Percentiles rank a stretch among this genome's conserved stretches.
Evolutionary conservation across 176 grass and related monocot species (phyloP).

Genomic region (Eragrostis curvula): DNA sequence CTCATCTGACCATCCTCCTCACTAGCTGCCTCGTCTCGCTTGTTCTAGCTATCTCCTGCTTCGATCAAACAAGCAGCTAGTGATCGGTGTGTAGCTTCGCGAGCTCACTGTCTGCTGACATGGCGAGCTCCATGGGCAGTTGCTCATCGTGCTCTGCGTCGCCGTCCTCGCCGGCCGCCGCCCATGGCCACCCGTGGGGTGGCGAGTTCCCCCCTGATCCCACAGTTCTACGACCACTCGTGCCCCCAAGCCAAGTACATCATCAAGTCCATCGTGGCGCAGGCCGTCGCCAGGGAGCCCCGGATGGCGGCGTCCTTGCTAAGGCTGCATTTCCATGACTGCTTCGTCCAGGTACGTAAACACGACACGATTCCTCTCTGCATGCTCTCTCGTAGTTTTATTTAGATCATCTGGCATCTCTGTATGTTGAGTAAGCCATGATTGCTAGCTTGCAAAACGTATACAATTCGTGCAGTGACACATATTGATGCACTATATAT

Average conservation of each 20-base stretch:
- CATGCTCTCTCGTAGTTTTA: no score
- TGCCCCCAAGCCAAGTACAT: conserved; percentile 72
- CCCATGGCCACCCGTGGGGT: conserved; percentile 41
- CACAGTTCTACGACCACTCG: conserved; percentile 77
- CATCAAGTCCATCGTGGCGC: conserved; percentile 59
- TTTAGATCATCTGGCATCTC: no score
- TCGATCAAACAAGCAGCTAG: no score
- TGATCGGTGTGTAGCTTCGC: no score
- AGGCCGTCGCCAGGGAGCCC: conserved; percentile 69
- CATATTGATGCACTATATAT: no score
- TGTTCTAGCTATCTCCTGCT: no score
- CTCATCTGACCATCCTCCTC: neutral
- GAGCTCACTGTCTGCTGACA: neutral
- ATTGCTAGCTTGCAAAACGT: no score
- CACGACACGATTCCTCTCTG: neutral
- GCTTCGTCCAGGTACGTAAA: conserved; percentile 53
- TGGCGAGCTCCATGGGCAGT: neutral
- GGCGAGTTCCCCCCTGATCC: conserved; percentile 52
- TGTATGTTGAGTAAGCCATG: no score
- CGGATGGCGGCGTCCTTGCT: conserved; percentile 82
- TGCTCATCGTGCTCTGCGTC: neutral
- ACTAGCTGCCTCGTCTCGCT: neutral
- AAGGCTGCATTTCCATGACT: conserved; percentile 66
- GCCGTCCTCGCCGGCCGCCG: conserved; percentile 41
- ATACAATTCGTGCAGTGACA: no score